Conservation (phyloP, 1,284 basidiomycete genomes). For the Trametes polyzona region DNA sequence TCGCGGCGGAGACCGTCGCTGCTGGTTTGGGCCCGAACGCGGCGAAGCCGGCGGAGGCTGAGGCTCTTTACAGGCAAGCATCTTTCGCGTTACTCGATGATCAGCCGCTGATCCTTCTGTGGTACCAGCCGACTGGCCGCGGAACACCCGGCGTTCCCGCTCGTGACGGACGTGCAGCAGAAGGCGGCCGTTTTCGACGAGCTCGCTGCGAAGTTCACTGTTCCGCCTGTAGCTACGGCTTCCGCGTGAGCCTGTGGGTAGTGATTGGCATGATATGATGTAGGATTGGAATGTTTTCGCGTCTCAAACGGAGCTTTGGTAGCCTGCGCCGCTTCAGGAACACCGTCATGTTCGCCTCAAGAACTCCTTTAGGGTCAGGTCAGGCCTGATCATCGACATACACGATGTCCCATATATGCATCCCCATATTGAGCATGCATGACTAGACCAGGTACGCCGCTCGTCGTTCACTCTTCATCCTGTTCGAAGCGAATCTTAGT, state of each 20-base stretch:
- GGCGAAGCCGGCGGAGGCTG: constrained; percentile 60
- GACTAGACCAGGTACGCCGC: no score
- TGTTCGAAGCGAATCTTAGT: no score
- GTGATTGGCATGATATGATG: neutral
- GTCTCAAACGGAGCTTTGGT: no score
- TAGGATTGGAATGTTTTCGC: neutral
- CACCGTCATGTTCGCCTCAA: no score
- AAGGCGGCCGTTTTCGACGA: constrained; percentile 77
- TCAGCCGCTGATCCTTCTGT: neutral
- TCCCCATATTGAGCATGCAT: no score
- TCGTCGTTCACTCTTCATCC: no score
- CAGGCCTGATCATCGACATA: no score
- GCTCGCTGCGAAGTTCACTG: constrained; percentile 64
- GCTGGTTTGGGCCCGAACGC: constrained; percentile 55
- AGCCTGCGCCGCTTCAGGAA: no score
- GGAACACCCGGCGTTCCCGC: constrained; percentile 68
- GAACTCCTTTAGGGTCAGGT: no score
- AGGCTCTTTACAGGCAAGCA: constrained; percentile 70
- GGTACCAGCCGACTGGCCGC: constrained; percentile 55
- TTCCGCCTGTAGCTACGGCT: constrained; percentile 56
- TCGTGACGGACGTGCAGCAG: constrained; percentile 62
- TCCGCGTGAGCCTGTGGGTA: constrained; percentile 29
- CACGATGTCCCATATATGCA: no score
- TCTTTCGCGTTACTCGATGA: constrained; percentile 4
- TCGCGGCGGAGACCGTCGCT: constrained; percentile 72